phyloP scores from a whole-genome alignment of 495 filamentous ascomycete genomes.

The Hypoxylon fuscum region DNA sequence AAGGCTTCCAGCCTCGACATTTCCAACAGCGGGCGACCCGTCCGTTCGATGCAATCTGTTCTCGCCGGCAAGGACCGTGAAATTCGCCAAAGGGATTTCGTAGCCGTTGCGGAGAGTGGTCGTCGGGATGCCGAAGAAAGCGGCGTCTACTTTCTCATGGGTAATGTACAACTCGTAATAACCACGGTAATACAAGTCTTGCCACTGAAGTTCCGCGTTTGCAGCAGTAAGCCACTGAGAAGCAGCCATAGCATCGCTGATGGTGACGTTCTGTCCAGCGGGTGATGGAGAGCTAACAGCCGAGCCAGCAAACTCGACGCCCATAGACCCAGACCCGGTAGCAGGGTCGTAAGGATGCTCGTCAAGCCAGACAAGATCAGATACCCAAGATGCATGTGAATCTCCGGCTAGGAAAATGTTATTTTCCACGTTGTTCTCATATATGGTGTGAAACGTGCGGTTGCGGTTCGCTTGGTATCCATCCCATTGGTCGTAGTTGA shows the following conservation, averaged over 20 bases:
- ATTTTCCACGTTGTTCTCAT: conserved; percentile 66
- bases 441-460: conserved; percentile 65
- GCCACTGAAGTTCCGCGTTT: conserved; percentile 69
- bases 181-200: conserved; percentile 70
- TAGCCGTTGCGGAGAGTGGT: conserved; percentile 52
- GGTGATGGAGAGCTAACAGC: conserved; percentile 65
- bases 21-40: conserved; percentile 57
- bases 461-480: conserved; percentile 70
- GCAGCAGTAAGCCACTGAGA: conserved; percentile 56
- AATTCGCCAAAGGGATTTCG: conserved; percentile 67
- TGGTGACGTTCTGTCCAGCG: conserved; percentile 58
- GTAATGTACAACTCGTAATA: conserved; percentile 64
- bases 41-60: conserved; percentile 60
- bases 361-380: conserved; percentile 67
- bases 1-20: conserved; percentile 53
- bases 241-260: conserved; percentile 51
- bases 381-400: conserved; percentile 68
- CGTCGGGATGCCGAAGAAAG: conserved; percentile 64
- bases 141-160: conserved; percentile 60
- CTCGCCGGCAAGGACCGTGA: conserved; percentile 64
- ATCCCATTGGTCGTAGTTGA: conserved; percentile 70
- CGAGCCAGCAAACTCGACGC: conserved; percentile 70
- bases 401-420: conserved; percentile 71
- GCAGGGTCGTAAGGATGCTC: conserved; percentile 60
- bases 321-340: conserved; percentile 64